Base-by-base conservation (phyloP, 2,329 filamentous ascomycete species). In the Penicillium sp. region DNA sequence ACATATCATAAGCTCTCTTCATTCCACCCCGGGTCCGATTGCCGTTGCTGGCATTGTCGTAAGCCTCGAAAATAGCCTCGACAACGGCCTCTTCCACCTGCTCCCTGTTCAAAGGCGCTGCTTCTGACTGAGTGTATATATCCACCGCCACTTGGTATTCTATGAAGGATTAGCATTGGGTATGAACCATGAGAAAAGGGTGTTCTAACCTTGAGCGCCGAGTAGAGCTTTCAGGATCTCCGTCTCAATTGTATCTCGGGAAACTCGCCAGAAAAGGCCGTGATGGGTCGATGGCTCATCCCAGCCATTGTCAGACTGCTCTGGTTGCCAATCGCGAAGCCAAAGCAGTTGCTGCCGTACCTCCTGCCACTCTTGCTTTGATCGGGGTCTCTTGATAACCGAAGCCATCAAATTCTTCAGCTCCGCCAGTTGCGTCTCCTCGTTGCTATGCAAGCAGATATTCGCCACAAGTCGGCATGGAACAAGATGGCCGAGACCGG, bases 11-110 rank as follows among this genome's bases (percentile, higher is more conserved):
- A 9, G 81, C 80, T 57, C 74, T 78, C 60, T 80, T 83, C 71
- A 84, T 77, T 11, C 77, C 77, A 13, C 81, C 81, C 54, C 81
- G 73, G 14, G 74, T 81, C 52, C 74, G 73, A 57, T 84, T 85
- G 24, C 81, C 81, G 56, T 84, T 85, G 60, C 76, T 84, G 16
- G 81, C 81, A 52, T 81, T 81, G 59, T 85, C 81, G 59, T 84
- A 85, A 16, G 75, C 70, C 20, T 76, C 65, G 64, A 80, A 75
- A 14, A 78, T 75, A 29, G 75, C 70, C 7, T 70, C 70, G 11
- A 78, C 64, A 13, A 82, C 70, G 11, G 76, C 71, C 20, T 69
- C 60, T 64, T 84, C 78, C 6, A 80, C 71, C 23, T 75, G 73
- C 0, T 65, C 56, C 6, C 58, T 50, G n/a, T 66, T 62, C 9